Evolutionary conservation across 2,329 filamentous ascomycete species (phyloP).

Genomic region (Bipolaris cookei): DNA sequence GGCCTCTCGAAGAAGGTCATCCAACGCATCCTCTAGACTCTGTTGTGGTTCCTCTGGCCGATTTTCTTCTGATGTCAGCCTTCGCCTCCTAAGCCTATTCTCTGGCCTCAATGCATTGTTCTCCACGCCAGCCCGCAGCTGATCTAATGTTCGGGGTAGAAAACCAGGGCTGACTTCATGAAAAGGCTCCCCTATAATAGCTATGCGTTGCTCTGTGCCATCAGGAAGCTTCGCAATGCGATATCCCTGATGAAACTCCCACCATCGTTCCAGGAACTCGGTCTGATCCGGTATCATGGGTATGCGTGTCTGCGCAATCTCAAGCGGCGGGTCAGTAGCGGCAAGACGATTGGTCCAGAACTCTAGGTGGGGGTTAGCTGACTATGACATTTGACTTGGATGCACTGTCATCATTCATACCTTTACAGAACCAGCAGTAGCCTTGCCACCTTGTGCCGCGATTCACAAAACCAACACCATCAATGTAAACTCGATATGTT

Average conservation of each 20-base stretch:
- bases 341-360: slow-evolving; percentile 58
- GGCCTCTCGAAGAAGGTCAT: slow-evolving; percentile 39
- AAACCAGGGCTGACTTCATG: slow-evolving; percentile 55
- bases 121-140: slow-evolving; percentile 46
- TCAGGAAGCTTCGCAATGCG: slow-evolving; percentile 49
- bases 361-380: slow-evolving; percentile 38
- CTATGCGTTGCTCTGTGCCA: slow-evolving; percentile 53
- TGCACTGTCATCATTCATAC: slow-evolving; percentile 16
- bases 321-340: slow-evolving; percentile 50
- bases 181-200: slow-evolving; percentile 57
- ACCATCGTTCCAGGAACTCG: slow-evolving; percentile 56
- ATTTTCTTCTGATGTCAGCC: slow-evolving; percentile 33
- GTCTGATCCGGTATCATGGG: slow-evolving; percentile 56
- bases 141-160: slow-evolving; percentile 55
- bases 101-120: slow-evolving; percentile 41
- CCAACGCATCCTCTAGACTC: slow-evolving; percentile 45
- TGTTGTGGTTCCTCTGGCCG: slow-evolving; percentile 33
- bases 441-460: slow-evolving; percentile 57
- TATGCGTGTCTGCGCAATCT: slow-evolving; percentile 54
- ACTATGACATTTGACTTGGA: too few relatives aligned
- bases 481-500: slow-evolving; percentile 56
- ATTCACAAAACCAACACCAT: slow-evolving; percentile 58
- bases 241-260: slow-evolving; percentile 58
- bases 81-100: slow-evolving; percentile 36
- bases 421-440: slow-evolving; percentile 61